Conservation (phyloP, 129 eudicot species). For the Lactuca saligna region DNA sequence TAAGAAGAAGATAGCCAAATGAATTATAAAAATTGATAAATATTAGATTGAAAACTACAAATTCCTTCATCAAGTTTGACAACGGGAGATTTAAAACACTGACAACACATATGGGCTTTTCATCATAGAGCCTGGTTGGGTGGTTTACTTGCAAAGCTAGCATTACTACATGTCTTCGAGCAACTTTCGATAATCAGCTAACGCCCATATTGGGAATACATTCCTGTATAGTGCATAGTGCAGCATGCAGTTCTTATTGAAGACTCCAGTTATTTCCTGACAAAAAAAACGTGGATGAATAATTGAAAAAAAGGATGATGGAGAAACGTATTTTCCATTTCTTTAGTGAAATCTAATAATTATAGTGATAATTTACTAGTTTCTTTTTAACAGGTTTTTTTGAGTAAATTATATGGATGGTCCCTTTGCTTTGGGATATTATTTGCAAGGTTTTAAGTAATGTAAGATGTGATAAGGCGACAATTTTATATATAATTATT, state of each 20-base stretch:
- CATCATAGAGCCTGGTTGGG: background rate
- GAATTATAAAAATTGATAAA: no score
- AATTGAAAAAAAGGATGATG: background rate
- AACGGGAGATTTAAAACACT: no score
- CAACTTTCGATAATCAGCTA: conserved; percentile 36
- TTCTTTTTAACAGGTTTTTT: no score
- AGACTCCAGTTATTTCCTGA: conserved; percentile 46
- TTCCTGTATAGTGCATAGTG: conserved; percentile 42
- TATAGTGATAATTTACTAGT: background rate
- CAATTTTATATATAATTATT: no score
- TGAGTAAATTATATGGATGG: no score
- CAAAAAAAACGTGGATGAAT: background rate
- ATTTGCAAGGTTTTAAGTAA: no score
- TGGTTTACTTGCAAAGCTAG: background rate
- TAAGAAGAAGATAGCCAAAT: no score
- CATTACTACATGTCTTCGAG: background rate
- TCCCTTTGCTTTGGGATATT: no score
- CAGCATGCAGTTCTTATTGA: conserved; percentile 36
- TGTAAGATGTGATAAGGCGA: no score
- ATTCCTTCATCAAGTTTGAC: no score
- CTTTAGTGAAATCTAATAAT: background rate
- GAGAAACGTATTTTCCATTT: background rate
- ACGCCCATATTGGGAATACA: conserved; percentile 41
- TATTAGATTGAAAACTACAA: no score
- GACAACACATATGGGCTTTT: no score